A percentile compares a stretch with the other conserved stretches of the same genome.
Evolutionary conservation across 192 early-diverging fungal genomes (phyloP).

Genomic region (Backusella australiensis): DNA sequence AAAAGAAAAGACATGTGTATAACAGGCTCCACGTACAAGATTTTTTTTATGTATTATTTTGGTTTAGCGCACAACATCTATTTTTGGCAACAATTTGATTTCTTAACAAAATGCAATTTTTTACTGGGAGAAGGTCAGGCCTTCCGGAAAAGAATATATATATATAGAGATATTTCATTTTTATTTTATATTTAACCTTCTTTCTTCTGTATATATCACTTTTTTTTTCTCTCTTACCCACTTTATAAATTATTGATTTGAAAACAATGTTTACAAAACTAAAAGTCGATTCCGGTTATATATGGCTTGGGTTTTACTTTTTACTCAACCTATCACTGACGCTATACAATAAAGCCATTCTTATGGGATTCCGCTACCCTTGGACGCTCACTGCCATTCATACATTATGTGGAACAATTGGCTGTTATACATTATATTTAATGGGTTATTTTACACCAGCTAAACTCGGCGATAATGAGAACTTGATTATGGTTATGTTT

Average conservation of each 20-base stretch:
- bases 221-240: constrained; percentile 9
- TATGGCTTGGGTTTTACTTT: constrained; percentile 56
- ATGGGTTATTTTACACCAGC: constrained; percentile 38
- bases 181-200: background rate
- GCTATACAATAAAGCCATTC: constrained; percentile 62
- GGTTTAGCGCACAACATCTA: background rate
- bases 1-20: background rate
- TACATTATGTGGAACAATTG: constrained; percentile 55
- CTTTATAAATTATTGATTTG: constrained; percentile 1
- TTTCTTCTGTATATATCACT: background rate
- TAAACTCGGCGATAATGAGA: constrained; percentile 38
- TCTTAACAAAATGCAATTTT: background rate
- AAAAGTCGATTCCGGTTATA: constrained; percentile 17
- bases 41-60: background rate
- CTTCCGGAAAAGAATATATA: background rate
- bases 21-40: background rate
- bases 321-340: constrained; percentile 61
- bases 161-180: background rate
- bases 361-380: constrained; percentile 62
- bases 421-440: constrained; percentile 40
- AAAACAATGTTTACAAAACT: background rate
- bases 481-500: constrained; percentile 53
- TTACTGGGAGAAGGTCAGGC: background rate
- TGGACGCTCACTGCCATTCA: constrained; percentile 75
- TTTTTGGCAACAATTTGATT: constrained; percentile 4